These are phyloP conservation scores for Recurvomyces mirabilis DNA, from an alignment of 495 filamentous ascomycete species.

Conservation along the genomic window DNA sequence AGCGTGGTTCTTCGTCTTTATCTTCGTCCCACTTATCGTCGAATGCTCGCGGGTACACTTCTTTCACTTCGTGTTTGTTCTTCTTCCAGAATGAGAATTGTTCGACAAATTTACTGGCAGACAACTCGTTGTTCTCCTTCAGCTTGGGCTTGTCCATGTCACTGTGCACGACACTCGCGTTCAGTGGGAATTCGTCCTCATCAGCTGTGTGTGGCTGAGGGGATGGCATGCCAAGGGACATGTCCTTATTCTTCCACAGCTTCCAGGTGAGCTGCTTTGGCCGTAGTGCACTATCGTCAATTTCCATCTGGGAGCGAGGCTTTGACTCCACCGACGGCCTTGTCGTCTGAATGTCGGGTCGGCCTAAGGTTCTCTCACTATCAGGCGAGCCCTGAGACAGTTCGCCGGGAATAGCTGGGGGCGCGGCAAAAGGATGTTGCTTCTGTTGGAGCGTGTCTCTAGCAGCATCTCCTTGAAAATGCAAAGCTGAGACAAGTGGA, in stretches of 20 bases:
- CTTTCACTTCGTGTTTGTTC: slow-evolving; percentile 16
- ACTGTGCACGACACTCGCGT: too few species aligned
- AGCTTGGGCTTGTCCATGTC: too few species aligned
- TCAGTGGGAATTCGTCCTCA: slow-evolving; percentile 36
- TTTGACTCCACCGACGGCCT: slow-evolving; percentile 14
- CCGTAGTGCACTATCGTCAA: slow-evolving; percentile 6
- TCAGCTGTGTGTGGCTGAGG: slow-evolving; percentile 34
- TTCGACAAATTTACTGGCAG: slow-evolving; percentile 5
- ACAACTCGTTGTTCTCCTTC: neutral
- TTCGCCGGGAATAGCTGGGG: neutral
- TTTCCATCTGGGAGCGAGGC: slow-evolving; percentile 14
- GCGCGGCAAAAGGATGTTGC: slow-evolving; percentile 8
- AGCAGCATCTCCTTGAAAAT: neutral
- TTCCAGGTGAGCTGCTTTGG: slow-evolving; percentile 9
- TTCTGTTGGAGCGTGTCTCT: neutral
- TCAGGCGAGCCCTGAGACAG: neutral
- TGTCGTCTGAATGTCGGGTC: slow-evolving; percentile 1
- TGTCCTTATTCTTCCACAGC: slow-evolving; percentile 24
- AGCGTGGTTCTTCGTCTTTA: slow-evolving; percentile 56
- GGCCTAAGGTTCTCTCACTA: slow-evolving; percentile 7
- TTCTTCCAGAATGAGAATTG: slow-evolving; percentile 16
- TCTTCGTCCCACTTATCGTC: slow-evolving; percentile 54
- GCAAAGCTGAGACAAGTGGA: neutral
- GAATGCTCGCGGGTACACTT: slow-evolving; percentile 60
- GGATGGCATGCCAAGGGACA: slow-evolving; percentile 31